Evolutionary conservation across 164 flowering plant species (phyloP).

Genomic region (Magnolia sinica): DNA sequence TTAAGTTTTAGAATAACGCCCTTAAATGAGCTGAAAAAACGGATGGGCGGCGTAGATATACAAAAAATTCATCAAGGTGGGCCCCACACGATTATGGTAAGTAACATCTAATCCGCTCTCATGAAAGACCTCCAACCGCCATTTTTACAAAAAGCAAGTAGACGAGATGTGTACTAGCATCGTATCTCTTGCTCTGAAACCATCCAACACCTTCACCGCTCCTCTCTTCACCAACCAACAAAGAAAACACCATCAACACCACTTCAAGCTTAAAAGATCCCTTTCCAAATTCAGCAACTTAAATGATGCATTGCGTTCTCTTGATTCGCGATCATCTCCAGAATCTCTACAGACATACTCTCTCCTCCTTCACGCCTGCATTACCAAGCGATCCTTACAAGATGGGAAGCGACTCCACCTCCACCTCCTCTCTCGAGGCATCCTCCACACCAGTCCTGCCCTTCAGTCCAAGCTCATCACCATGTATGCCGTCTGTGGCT

Average conservation of each 20-base stretch:
- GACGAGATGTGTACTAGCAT: neutral
- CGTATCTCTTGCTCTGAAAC: neutral
- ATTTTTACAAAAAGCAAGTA: too few species aligned
- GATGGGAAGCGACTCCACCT: constrained; percentile 34
- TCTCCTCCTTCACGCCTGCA: constrained; percentile 33
- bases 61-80: too few species aligned
- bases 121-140: too few species aligned
- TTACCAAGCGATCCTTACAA: constrained; percentile 25
- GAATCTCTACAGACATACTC: constrained; percentile 17
- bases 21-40: too few species aligned
- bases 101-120: too few species aligned
- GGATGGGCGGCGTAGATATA: too few species aligned
- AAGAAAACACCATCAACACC: neutral
- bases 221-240: neutral
- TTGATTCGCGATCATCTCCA: constrained; percentile 17
- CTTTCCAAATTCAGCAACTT: constrained; percentile 31
- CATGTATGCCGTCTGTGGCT: constrained; percentile 35
- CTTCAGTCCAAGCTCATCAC: constrained; percentile 39
- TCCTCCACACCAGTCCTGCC: constrained; percentile 21
- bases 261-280: constrained; percentile 14
- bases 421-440: constrained; percentile 19
- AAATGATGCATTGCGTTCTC: constrained; percentile 29
- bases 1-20: too few species aligned
- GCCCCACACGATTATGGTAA: too few species aligned
- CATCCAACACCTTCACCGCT: neutral